Base-by-base conservation (phyloP, 2,329 filamentous ascomycete genomes). In the Oidium heveae region DNA sequence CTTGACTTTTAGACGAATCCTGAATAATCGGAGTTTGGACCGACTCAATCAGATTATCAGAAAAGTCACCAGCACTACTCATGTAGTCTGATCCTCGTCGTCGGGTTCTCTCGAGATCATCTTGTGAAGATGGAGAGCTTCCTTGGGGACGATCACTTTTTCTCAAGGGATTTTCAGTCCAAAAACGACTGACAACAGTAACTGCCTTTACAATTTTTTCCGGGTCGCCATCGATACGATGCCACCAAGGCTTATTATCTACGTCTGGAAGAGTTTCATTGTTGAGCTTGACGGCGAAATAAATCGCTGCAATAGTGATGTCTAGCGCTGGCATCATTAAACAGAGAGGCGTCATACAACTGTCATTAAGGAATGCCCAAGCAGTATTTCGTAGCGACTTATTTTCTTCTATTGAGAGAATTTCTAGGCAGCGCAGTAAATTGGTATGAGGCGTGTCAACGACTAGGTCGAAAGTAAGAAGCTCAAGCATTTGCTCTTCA, bases 351-450 rank as follows among this genome's bases (percentile, higher is more conserved):
- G 89, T 96, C 57, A 89, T 77, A 59, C 80, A 84, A 20, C 83
- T 84, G 67, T 98, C 91, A 65, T 93, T 95, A 58, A 94, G 79
- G 63, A 95, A 96, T 0, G 86, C 83, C 87, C 91, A 96, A 0
- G 86, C 84, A 0, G 84, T 79, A 67, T 94, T 88, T 55, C 89
- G 78, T 33, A 96, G 69, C 55, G 75, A 71, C 68, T 89, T 89
- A 68, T 93, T 84, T 62, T 89, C 80, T 56, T 85, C 79, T 22
- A 87, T 73, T 24, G 75, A 74, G 57, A 91, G 76, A 64, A 77
- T 80, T 54, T 79, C 77, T 34, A 94, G 75, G 63, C 88, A 81
- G 55, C 89, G 79, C 67, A 86, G 91, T 32, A 96, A 77, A 56
- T 82, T 77, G 56, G 82, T 80, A 66, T 96, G 91, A 0, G 91